phyloP scores from a whole-genome alignment of 179 eudicot genomes.

The Corrigiola litoralis region DNA sequence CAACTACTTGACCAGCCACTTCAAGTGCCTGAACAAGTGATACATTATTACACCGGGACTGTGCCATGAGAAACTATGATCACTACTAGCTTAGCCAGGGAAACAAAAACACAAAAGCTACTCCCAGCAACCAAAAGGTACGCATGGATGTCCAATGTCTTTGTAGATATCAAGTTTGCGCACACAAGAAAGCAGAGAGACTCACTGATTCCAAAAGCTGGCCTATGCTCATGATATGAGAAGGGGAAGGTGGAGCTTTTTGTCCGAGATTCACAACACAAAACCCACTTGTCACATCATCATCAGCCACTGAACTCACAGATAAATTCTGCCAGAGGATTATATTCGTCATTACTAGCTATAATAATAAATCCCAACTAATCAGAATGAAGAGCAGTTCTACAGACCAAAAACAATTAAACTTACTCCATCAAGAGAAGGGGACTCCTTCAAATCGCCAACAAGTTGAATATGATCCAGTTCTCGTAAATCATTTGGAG shows the following conservation, averaged over 20 bases:
- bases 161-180: no score
- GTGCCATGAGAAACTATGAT: no score
- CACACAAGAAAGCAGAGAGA: not conserved
- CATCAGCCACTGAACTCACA: constrained; percentile 57
- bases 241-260: constrained; percentile 44
- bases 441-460: constrained; percentile 48
- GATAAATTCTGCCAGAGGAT: constrained; percentile 59
- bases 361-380: not conserved
- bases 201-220: constrained; percentile 90
- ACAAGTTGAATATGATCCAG: constrained; percentile 45
- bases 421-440: constrained; percentile 63
- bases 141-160: not conserved
- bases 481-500: constrained; percentile 53
- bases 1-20: constrained; percentile 97
- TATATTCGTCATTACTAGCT: not conserved
- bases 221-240: constrained; percentile 79
- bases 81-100: no score
- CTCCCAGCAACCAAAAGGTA: not conserved
- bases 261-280: constrained; percentile 57
- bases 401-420: not conserved
- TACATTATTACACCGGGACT: not conserved
- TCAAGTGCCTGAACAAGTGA: constrained; percentile 64
- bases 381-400: constrained; percentile 2
- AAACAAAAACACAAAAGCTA: not conserved
- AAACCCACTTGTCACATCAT: constrained; percentile 59